Base-by-base conservation (phyloP, 371 early-diverging fungal genomes). In the Apophysomyces sp. region DNA sequence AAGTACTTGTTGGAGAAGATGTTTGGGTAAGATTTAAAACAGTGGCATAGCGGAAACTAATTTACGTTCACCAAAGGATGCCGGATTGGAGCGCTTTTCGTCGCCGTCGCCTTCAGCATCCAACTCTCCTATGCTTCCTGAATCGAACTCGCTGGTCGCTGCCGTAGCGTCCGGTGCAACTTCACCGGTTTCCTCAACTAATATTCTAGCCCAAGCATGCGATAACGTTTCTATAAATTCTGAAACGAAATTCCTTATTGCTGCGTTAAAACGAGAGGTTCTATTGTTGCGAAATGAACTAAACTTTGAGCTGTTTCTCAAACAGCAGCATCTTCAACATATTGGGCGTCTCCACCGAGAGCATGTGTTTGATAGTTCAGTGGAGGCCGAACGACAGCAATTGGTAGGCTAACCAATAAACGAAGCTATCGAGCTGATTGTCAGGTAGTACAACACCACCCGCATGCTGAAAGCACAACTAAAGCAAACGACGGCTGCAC, bases 271-370 rank as follows among this genome's bases (percentile, higher is more conserved):
- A 51, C 76, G 86, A 9, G 86, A 88, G 53, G 77, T 88, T 1
- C 53, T 88, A 32, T 56, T 88, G 34, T 67, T 86, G 9, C 69
- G 81, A 58, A 88, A 88, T 40, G 86, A 86, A 55, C 68, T 88
- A 26, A 88, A 86, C 37, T 88, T 86, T 72, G 88, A 88, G 61
- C 58, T 86, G 15, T 88, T 86, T 60, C 71, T 88, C 39, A 85
- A 86, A 53, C 88, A 88, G 56, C 88, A 88, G 16, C 84, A 88
- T 61, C 72, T 86, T 8, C 88, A 86, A 56, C 88, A 88, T 57
- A 86, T 88, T 44, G 86, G 84, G 18, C 73, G 85, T 30, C 68
- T 88, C 8, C 86, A 88, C 63, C 83, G 83, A 12, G 85, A 86
- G 13, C 88, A 84, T 65, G 80, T 88, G 1, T 65, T 84, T 15